These are phyloP conservation scores for Dimargaris xerosporica DNA, from an alignment of 192 early-diverging fungal genomes.

Conservation along the genomic window DNA sequence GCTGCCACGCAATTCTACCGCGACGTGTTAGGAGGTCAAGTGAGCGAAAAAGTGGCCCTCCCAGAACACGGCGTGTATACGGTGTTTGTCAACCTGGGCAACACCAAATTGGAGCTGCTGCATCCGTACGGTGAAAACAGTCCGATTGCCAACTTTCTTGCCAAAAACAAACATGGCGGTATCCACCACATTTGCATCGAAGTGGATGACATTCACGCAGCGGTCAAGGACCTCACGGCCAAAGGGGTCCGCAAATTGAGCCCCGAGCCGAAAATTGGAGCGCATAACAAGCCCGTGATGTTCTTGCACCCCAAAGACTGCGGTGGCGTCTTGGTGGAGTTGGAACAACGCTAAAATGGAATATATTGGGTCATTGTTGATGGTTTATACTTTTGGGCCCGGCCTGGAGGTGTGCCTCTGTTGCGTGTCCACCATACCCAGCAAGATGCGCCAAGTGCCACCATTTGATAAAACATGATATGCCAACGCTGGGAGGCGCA, in stretches of 20 bases:
- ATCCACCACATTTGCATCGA: conserved; percentile 77
- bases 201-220: conserved; percentile 49
- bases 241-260: conserved; percentile 47
- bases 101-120: conserved; percentile 75
- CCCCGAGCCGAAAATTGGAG: conserved; percentile 65
- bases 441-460: too few species aligned
- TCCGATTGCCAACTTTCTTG: conserved; percentile 62
- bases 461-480: too few species aligned
- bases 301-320: conserved; percentile 76
- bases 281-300: conserved; percentile 62
- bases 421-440: too few species aligned
- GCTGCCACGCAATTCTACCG: conserved; percentile 53
- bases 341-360: conserved; percentile 29
- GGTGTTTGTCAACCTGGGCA: conserved; percentile 69
- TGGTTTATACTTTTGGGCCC: not conserved
- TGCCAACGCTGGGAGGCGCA: too few species aligned
- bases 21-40: conserved; percentile 49
- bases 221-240: conserved; percentile 45
- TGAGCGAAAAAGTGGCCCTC: conserved; percentile 49
- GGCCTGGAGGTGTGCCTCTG: too few species aligned
- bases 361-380: not conserved
- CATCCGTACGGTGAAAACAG: conserved; percentile 57
- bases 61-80: conserved; percentile 79
- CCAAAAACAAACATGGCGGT: conserved; percentile 64
- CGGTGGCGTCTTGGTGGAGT: conserved; percentile 63